phyloP scores from a whole-genome alignment of 257 asterid species.

The Thymus mandschuricus region DNA sequence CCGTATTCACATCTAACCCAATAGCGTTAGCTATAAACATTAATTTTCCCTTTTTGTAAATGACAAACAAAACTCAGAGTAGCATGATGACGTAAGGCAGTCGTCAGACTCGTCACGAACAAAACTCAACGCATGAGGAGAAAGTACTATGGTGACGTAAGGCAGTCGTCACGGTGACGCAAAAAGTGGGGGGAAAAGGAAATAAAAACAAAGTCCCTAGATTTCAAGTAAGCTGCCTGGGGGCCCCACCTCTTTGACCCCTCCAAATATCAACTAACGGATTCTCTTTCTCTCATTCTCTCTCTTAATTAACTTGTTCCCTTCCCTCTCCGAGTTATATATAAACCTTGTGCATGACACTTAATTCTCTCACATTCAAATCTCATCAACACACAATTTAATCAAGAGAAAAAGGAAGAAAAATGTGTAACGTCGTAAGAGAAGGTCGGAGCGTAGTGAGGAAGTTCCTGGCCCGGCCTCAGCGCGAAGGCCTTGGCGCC shows the following conservation, averaged over 20 bases:
- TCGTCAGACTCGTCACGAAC: too few relatives aligned
- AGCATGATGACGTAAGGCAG: too few relatives aligned
- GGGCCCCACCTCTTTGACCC: slow-evolving; percentile 22
- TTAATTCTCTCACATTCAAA: background rate
- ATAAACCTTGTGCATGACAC: slow-evolving; percentile 2
- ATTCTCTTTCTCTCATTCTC: background rate
- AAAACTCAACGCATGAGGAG: background rate
- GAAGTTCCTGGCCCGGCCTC: slow-evolving; percentile 81
- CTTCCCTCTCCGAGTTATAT: background rate
- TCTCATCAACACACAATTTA: background rate
- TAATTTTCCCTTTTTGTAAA: too few relatives aligned
- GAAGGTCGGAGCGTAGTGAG: slow-evolving; percentile 68
- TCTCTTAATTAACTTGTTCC: background rate
- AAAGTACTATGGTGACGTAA: slow-evolving; percentile 29
- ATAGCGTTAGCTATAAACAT: too few relatives aligned
- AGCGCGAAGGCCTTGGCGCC: slow-evolving; percentile 89
- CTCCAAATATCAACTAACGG: slow-evolving; percentile 1
- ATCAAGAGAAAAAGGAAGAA: background rate
- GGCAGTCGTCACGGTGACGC: slow-evolving; percentile 32
- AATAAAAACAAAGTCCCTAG: slow-evolving; percentile 27
- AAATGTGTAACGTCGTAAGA: slow-evolving; percentile 48
- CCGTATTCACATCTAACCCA: too few relatives aligned
- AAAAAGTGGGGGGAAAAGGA: background rate
- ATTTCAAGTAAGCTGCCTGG: slow-evolving; percentile 26
- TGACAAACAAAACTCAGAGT: too few relatives aligned